phyloP scores from a whole-genome alignment of 2,329 filamentous ascomycete species.

The Aspergillus eucalypticola region DNA sequence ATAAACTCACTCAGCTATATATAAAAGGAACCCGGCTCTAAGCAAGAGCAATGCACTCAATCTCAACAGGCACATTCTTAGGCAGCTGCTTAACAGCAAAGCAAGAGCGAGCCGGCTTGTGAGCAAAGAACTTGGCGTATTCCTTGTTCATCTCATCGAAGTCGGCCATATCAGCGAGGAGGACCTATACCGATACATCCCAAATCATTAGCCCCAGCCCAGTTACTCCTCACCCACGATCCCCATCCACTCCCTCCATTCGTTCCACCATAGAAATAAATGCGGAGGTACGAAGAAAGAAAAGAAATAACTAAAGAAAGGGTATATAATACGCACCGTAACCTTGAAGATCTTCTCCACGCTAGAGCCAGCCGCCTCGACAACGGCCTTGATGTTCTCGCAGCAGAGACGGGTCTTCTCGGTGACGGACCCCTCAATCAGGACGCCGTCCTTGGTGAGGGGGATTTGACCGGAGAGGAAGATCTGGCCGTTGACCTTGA shows the following conservation, averaged over 20 bases:
- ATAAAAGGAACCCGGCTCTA: slow-evolving; percentile 20
- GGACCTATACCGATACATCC: slow-evolving; percentile 55
- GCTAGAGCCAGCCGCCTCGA: slow-evolving; percentile 76
- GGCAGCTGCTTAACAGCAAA: slow-evolving; percentile 65
- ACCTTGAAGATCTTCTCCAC: slow-evolving; percentile 86
- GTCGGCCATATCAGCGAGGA: slow-evolving; percentile 86
- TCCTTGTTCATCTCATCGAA: slow-evolving; percentile 79
- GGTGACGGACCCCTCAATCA: slow-evolving; percentile 65
- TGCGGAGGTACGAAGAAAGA: too few relatives aligned
- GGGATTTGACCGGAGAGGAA: slow-evolving; percentile 79
- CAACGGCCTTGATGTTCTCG: slow-evolving; percentile 80
- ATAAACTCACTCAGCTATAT: too few relatives aligned
- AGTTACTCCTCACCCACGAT: too few relatives aligned
- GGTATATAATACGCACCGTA: slow-evolving; percentile 48
- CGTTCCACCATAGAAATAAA: too few relatives aligned
- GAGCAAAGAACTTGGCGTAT: slow-evolving; percentile 68
- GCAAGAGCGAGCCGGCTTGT: slow-evolving; percentile 65
- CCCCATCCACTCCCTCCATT: too few relatives aligned
- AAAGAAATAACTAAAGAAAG: slow-evolving; percentile 5
- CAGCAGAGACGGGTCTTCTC: slow-evolving; percentile 71
- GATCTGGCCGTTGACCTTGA: slow-evolving; percentile 67
- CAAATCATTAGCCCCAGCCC: background rate
- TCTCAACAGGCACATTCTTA: slow-evolving; percentile 65
- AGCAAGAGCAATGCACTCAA: slow-evolving; percentile 63
- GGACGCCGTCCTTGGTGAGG: slow-evolving; percentile 60